Evolutionary conservation across 805 yeast species (phyloP).

Genomic region (Wickerhamomyces queroliae): DNA sequence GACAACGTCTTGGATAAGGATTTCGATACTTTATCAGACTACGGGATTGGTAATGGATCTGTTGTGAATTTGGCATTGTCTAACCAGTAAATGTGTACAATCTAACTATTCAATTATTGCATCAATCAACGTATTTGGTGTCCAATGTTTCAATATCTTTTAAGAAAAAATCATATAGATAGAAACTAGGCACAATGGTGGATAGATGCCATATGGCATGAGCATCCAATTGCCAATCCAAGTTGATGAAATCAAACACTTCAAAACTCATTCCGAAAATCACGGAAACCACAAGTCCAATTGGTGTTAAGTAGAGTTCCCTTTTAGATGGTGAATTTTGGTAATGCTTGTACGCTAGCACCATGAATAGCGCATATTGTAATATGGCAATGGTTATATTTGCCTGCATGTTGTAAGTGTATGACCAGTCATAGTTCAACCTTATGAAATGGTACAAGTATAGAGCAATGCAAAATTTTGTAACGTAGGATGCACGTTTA

Average conservation of each 20-base stretch:
- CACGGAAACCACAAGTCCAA: slow-evolving; percentile 45
- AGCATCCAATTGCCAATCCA: slow-evolving; percentile 70
- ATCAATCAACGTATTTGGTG: slow-evolving; percentile 8
- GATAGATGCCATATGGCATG: slow-evolving; percentile 93
- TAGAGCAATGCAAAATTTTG: slow-evolving; percentile 37
- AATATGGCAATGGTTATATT: slow-evolving; percentile 73
- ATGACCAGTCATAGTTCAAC: slow-evolving; percentile 72
- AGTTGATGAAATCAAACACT: slow-evolving; percentile 80
- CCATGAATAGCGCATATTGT: slow-evolving; percentile 48
- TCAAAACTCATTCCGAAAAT: slow-evolving; percentile 82
- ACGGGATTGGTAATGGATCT: no score
- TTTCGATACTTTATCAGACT: no score
- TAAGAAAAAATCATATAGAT: slow-evolving; percentile 61
- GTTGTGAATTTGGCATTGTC: no score
- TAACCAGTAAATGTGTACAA: no score
- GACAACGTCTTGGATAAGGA: no score
- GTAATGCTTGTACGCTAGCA: slow-evolving; percentile 27
- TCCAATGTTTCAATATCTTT: slow-evolving; percentile 38
- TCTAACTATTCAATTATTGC: background rate
- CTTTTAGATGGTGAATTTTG: slow-evolving; percentile 6
- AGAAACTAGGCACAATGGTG: slow-evolving; percentile 75
- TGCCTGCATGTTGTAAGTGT: slow-evolving; percentile 90
- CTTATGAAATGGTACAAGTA: slow-evolving; percentile 63
- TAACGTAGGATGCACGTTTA: slow-evolving; percentile 32
- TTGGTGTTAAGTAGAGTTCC: slow-evolving; percentile 38